Base-by-base conservation (phyloP, 2,329 filamentous ascomycete genomes). In the Alternaria viburni region DNA sequence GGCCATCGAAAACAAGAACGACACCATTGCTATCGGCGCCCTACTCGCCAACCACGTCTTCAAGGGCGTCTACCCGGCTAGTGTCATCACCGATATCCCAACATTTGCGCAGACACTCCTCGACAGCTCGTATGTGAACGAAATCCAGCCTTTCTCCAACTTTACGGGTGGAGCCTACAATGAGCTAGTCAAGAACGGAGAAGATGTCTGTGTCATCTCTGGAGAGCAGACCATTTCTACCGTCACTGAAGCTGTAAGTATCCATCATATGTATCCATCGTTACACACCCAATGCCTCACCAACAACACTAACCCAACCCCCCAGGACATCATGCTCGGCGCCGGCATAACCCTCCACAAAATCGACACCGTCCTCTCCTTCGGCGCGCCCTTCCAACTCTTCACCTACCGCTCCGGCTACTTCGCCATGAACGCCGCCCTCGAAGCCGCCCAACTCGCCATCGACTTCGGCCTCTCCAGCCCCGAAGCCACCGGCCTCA, bases 161-260 rank as follows among this genome's bases (percentile, higher is more conserved):
- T 83, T 90, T 10, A 86, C 86, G 1, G 85, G 83, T 9, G 87
- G 87, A 2, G 87, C 89, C 69, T 82, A 86, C 25, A 83, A 89
- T 15, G 81, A 85, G 61, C 80, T 81, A 4, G 69, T 80, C 23
- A 70, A 75, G 17, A 66, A 77, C 3, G 80, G 83, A 57, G 75
- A 79, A 12, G 80, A 80, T 19, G 83, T 86, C 3, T 80, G 80
- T 5, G 80, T 88, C 66, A 80, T 82, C 65, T 86, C 83, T 28
- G 88, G 86, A 3, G 74, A 87, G 19, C 83, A 83, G 58, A 76
- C 81, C 19, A 81, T 82, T 28, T 81, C 84, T 2, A 83, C 80
- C 2, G 82, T 89, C 9, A 78, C 81, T 5, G 75, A 80, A 41
- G 77, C 84, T 26, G 85, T 86, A 72, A 65, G 84, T 76, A 19